Percentiles rank a stretch among this genome's conserved stretches.
These are phyloP conservation scores for Vigna reflexopilosa DNA, from an alignment of 306 rosid species.

Conservation along the genomic window DNA sequence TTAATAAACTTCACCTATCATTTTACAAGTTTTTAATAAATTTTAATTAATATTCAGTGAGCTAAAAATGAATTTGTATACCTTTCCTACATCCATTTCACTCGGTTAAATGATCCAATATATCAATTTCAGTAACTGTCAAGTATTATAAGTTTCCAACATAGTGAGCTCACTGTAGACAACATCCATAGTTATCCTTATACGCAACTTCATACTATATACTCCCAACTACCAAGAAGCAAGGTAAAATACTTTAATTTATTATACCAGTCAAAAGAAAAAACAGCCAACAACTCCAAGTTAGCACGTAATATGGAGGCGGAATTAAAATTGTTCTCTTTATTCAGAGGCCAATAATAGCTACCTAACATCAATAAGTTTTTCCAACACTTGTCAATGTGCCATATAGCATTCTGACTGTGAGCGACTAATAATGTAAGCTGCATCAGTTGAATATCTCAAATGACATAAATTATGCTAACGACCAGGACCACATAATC, in stretches of 20 bases:
- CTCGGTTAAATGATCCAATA: no score
- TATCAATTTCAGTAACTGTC: not conserved
- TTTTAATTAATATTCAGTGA: no score
- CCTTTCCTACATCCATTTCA: no score
- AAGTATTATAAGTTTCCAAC: not conserved
- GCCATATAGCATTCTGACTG: not conserved
- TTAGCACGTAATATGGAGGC: not conserved
- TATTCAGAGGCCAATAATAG: not conserved
- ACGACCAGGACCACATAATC: not conserved
- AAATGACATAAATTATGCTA: not conserved
- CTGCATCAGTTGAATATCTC: not conserved
- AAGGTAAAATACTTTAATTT: not conserved
- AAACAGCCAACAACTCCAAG: not conserved
- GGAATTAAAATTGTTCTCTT: not conserved
- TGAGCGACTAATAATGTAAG: not conserved
- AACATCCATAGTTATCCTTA: no score
- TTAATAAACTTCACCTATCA: no score
- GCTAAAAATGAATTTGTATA: no score
- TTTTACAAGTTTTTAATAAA: no score
- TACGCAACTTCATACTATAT: not conserved
- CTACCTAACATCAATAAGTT: slow-evolving; percentile 6
- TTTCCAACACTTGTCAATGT: not conserved
- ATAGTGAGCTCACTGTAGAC: no score
- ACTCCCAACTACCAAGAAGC: not conserved
- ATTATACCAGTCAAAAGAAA: not conserved